Conservation (phyloP, 106 monocot genomes). For the Xerophyta viscosa region DNA sequence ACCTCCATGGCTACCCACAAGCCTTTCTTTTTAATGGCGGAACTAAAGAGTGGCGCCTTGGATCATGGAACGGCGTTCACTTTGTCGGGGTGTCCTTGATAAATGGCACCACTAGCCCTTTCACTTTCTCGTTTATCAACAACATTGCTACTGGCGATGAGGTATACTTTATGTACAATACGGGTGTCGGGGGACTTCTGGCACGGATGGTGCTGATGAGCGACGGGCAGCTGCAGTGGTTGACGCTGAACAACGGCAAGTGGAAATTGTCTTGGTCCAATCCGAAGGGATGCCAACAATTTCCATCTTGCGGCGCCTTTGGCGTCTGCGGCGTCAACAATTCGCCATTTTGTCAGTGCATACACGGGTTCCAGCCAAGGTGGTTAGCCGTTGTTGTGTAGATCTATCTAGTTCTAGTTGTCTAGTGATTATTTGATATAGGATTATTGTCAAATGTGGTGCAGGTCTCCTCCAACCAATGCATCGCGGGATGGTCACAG, state of each 20-base stretch:
- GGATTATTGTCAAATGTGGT: no score
- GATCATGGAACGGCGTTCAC: conserved; percentile 28
- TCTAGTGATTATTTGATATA: no score
- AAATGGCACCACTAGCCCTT: not conserved
- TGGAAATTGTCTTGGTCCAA: conserved; percentile 15
- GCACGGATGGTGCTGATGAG: conserved; percentile 7
- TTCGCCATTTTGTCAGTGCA: conserved; percentile 19
- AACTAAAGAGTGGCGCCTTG: conserved; percentile 4
- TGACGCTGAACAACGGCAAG: conserved; percentile 1
- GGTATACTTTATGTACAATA: not conserved
- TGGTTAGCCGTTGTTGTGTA: no score
- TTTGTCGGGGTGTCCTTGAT: conserved; percentile 30
- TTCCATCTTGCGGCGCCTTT: conserved; percentile 11
- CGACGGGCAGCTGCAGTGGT: not conserved
- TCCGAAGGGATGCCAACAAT: conserved; percentile 24
- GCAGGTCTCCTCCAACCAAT: not conserved
- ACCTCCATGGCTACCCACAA: conserved; percentile 22
- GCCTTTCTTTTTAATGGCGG: conserved; percentile 6
- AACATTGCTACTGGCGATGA: not conserved
- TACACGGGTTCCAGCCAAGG: conserved; percentile 32
- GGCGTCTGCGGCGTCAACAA: conserved; percentile 14
- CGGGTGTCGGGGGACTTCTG: not conserved
- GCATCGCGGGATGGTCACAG: conserved; percentile 9
- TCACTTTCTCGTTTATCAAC: not conserved
- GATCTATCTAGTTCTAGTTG: no score